A percentile compares a stretch with the other conserved stretches of the same genome.
Conservation (phyloP, 495 filamentous ascomycete species). For the Aspergillus conjunctus region DNA sequence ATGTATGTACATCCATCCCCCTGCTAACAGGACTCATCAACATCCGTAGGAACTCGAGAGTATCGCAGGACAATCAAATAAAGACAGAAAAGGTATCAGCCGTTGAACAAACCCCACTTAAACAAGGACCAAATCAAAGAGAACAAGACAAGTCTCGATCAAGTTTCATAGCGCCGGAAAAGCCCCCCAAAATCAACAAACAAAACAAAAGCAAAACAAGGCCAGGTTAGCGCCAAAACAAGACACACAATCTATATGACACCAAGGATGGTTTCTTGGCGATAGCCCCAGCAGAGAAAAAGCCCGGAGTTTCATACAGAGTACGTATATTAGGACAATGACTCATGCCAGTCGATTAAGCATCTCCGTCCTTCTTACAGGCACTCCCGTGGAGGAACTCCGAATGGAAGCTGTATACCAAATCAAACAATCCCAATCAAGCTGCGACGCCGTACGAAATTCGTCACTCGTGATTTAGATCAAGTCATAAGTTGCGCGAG, state of each 20-base stretch:
- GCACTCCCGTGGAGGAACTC: background rate
- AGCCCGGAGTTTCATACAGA: background rate
- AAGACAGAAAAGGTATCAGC: slow-evolving; percentile 19
- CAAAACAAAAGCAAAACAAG: background rate
- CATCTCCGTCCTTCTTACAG: background rate
- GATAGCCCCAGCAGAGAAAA: background rate
- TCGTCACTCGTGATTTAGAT: slow-evolving; percentile 22
- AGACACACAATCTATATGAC: background rate
- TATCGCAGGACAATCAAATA: slow-evolving; percentile 7
- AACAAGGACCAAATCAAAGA: slow-evolving; percentile 11
- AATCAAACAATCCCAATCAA: background rate
- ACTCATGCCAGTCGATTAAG: background rate
- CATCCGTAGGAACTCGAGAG: background rate
- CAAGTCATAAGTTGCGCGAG: slow-evolving; percentile 1
- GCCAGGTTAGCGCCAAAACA: background rate
- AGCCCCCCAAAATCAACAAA: background rate
- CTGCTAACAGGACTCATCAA: slow-evolving; percentile 1
- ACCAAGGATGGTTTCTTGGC: background rate
- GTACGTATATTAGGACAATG: background rate
- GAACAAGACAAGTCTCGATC: background rate
- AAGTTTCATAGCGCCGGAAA: background rate
- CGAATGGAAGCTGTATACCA: background rate
- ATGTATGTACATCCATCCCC: slow-evolving; percentile 5
- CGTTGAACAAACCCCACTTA: slow-evolving; percentile 1
- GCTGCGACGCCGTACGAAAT: slow-evolving; percentile 3